A percentile compares a stretch with the other conserved stretches of the same genome.
Conservation (phyloP, 148 eudicot species). For the Rhododendron mucronatum region DNA sequence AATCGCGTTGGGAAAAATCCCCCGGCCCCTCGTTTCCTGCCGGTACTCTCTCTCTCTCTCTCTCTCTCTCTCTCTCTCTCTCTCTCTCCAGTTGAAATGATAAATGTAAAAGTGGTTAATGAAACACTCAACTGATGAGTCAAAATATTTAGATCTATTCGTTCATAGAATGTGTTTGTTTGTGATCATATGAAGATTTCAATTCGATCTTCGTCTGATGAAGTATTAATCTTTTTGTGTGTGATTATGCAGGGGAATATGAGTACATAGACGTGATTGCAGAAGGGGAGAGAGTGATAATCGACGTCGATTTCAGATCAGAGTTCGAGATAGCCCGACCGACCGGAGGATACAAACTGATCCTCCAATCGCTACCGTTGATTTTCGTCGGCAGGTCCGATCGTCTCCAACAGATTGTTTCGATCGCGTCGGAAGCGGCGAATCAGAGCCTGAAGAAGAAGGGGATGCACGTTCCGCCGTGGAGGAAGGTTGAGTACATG, state of each 20-base stretch:
- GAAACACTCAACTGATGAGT: background rate
- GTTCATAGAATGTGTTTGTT: background rate
- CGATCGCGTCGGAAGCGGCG: constrained; percentile 41
- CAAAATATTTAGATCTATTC: too few species aligned
- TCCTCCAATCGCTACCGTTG: constrained; percentile 46
- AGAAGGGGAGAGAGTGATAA: constrained; percentile 31
- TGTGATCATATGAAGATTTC: background rate
- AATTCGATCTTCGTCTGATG: background rate
- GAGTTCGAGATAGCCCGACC: constrained; percentile 60
- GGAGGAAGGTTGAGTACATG: constrained; percentile 57
- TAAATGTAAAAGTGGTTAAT: background rate
- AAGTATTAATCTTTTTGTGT: background rate
- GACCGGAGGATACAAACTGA: constrained; percentile 33
- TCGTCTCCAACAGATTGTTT: constrained; percentile 41
- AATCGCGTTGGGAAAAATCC: constrained; percentile 63
- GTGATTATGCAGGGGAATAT: constrained; percentile 22
- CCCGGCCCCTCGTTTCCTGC: constrained; percentile 35
- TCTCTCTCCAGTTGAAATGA: background rate
- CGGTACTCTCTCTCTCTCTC: constrained; percentile 21
- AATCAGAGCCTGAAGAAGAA: constrained; percentile 50
- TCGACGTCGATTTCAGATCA: constrained; percentile 59
- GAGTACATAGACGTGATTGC: constrained; percentile 41
- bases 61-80: constrained; percentile 4
- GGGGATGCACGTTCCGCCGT: constrained; percentile 59
- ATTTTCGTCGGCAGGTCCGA: constrained; percentile 56